A percentile compares a stretch with the other conserved stretches of the same genome.
These are phyloP conservation scores for Diatrype stigma DNA, from an alignment of 2,329 filamentous ascomycete species.

Conservation along the genomic window DNA sequence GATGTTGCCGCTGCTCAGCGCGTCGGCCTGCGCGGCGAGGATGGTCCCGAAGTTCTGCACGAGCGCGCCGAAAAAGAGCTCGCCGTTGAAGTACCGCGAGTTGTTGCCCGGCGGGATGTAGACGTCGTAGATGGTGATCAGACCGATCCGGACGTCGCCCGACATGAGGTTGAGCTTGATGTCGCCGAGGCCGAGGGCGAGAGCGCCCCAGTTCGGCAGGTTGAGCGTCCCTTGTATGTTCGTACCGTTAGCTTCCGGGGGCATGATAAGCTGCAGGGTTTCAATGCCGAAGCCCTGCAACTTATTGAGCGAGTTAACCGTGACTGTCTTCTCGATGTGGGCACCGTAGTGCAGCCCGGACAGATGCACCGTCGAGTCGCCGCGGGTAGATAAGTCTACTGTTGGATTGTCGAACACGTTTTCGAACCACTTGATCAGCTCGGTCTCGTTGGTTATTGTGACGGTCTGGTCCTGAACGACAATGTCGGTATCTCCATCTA, in stretches of 20 bases:
- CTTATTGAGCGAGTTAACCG: constrained; percentile 34
- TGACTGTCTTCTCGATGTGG: constrained; percentile 37
- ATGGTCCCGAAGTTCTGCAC: constrained; percentile 38
- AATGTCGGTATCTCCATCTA: constrained; percentile 34
- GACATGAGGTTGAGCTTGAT: constrained; percentile 40
- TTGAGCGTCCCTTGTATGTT: constrained; percentile 40
- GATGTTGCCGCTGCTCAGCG: constrained; percentile 36
- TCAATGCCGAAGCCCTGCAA: constrained; percentile 35
- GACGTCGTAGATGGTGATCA: constrained; percentile 34
- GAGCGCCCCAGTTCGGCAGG: constrained; percentile 40
- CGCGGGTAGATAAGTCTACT: constrained; percentile 34
- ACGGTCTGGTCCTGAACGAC: constrained; percentile 31
- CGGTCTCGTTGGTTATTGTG: constrained; percentile 32
- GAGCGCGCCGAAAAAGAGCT: constrained; percentile 36
- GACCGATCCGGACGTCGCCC: constrained; percentile 36
- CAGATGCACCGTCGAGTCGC: constrained; percentile 33
- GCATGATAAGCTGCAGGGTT: constrained; percentile 33
- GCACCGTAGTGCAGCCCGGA: constrained; percentile 34
- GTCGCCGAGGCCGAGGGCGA: constrained; percentile 42
- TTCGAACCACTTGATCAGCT: constrained; percentile 36
- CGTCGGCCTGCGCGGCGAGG: constrained; percentile 31
- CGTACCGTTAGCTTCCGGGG: constrained; percentile 31
- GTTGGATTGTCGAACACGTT: constrained; percentile 33
- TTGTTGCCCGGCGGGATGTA: constrained; percentile 40
- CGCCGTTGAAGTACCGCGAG: constrained; percentile 34